These are phyloP conservation scores for Populus hybrid DNA, from an alignment of 441 rosid genomes.

Conservation along the genomic window DNA sequence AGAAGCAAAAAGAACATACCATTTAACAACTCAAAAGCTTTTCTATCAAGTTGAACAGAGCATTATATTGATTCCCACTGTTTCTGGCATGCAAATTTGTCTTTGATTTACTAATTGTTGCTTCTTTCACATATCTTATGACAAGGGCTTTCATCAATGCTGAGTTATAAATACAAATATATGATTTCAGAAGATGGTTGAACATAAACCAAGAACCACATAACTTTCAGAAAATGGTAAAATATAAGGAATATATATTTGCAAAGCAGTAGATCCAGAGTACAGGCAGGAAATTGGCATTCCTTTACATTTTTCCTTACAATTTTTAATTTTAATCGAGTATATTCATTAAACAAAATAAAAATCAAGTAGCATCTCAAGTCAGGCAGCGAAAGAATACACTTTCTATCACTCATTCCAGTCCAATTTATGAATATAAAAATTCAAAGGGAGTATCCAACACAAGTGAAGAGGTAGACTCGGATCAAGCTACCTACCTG, in stretches of 20 bases:
- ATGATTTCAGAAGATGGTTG: not conserved
- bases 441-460: not conserved
- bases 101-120: not conserved
- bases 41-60: not conserved
- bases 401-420: not conserved
- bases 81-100: not conserved
- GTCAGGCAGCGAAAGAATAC: not conserved
- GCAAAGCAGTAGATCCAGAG: not conserved
- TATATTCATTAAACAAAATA: not conserved
- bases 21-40: not conserved
- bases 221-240: not conserved
- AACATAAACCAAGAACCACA: not conserved
- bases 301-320: not conserved
- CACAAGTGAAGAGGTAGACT: not conserved
- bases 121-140: not conserved
- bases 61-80: not conserved
- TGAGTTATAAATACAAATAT: not conserved
- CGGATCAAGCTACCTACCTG: constrained; percentile 46
- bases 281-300: not conserved
- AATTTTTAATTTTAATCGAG: not conserved
- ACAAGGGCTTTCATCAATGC: not conserved
- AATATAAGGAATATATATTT: not conserved
- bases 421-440: not conserved
- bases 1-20: not conserved
- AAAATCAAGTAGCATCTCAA: not conserved